phyloP scores from a whole-genome alignment of 441 rosid species.

The Sinapis alba region DNA sequence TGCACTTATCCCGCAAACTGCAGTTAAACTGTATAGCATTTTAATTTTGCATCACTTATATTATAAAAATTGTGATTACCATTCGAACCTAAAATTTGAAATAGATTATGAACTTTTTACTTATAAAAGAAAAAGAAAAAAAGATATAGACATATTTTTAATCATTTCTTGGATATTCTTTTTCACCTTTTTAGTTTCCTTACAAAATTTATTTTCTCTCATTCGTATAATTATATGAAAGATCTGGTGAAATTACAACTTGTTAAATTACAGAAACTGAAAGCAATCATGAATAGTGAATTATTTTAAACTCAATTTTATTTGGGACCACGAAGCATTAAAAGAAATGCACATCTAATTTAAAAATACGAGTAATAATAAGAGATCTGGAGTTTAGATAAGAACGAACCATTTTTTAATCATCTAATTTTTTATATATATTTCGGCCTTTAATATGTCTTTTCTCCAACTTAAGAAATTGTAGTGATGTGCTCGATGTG shows the following conservation, averaged over 20 bases:
- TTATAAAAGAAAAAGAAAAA: no score
- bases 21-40: no score
- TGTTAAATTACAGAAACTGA: conserved; percentile 12
- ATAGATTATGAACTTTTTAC: no score
- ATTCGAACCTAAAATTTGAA: no score
- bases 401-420: conserved; percentile 45
- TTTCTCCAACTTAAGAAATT: neutral
- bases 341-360: conserved; percentile 38
- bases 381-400: conserved; percentile 44
- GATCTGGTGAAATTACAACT: neutral
- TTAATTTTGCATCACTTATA: no score
- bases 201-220: neutral
- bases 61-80: no score
- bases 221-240: neutral
- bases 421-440: conserved; percentile 13
- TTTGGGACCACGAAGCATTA: conserved; percentile 56
- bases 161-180: neutral
- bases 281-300: conserved; percentile 28
- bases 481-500: conserved; percentile 58
- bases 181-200: neutral
- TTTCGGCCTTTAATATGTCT: neutral
- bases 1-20: no score
- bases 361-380: conserved; percentile 30
- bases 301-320: conserved; percentile 15
- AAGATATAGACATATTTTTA: no score